A percentile compares a stretch with the other conserved stretches of the same genome.
These are phyloP conservation scores for Kodamaea kakaduensis DNA, from an alignment of 805 yeast genomes.

Conservation along the genomic window DNA sequence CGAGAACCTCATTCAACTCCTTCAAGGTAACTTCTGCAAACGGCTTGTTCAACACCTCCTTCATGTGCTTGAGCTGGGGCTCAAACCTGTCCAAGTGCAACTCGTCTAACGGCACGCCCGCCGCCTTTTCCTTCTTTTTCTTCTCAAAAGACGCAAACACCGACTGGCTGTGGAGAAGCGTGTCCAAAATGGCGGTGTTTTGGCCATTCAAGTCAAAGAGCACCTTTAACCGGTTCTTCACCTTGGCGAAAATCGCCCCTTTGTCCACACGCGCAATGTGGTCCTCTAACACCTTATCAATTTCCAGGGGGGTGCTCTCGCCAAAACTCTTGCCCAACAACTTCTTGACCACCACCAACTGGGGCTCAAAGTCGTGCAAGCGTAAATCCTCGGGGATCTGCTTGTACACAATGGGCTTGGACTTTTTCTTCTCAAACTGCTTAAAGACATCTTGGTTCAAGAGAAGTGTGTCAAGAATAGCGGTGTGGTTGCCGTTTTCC, in stretches of 20 bases:
- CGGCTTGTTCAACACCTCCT: slow-evolving; percentile 8
- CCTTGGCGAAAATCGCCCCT: slow-evolving; percentile 12
- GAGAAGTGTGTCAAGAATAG: slow-evolving; percentile 53
- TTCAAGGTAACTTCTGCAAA: slow-evolving; percentile 8
- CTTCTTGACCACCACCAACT: slow-evolving; percentile 17
- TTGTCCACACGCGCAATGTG: slow-evolving; percentile 15
- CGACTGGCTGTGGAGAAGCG: slow-evolving; percentile 46
- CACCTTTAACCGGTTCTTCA: slow-evolving; percentile 16
- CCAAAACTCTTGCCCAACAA: slow-evolving; percentile 8
- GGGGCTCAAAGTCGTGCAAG: slow-evolving; percentile 14
- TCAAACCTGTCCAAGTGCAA: slow-evolving; percentile 16
- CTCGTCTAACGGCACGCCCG: slow-evolving; percentile 10
- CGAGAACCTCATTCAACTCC: slow-evolving; percentile 13
- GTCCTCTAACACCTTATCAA: slow-evolving; percentile 9
- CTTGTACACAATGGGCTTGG: slow-evolving; percentile 5
- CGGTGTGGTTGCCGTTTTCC: slow-evolving; percentile 59
- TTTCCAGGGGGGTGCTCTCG: slow-evolving; percentile 10
- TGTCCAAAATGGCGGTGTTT: slow-evolving; percentile 54
- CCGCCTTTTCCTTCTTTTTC: slow-evolving; percentile 3
- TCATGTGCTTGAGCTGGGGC: slow-evolving; percentile 17
- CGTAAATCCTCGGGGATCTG: slow-evolving; percentile 21
- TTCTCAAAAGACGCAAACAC: slow-evolving; percentile 19
- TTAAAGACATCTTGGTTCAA: slow-evolving; percentile 37
- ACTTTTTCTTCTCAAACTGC: slow-evolving; percentile 14
- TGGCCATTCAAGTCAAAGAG: slow-evolving; percentile 53